These are phyloP conservation scores for Dactylonectria macrodidyma DNA, from an alignment of 2,329 filamentous ascomycete species.

Conservation along the genomic window DNA sequence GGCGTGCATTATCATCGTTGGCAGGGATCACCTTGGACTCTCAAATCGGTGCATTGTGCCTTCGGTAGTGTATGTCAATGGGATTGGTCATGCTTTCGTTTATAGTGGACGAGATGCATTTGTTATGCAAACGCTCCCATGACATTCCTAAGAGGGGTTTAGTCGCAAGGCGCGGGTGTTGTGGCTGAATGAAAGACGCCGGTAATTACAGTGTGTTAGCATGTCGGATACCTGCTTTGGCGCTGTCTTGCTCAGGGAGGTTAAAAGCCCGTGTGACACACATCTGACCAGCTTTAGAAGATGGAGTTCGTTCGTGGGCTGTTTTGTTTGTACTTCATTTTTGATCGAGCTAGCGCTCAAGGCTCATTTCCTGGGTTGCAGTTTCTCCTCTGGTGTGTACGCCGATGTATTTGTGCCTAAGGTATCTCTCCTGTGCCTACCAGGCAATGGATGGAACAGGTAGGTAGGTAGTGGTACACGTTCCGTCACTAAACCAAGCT, in stretches of 20 bases:
- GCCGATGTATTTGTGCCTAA: neutral
- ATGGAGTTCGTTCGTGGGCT: too few relatives aligned
- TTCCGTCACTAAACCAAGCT: too few relatives aligned
- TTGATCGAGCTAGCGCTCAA: too few relatives aligned
- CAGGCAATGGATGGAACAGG: too few relatives aligned
- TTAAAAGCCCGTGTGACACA: neutral
- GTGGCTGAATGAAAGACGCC: neutral
- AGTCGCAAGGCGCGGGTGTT: neutral
- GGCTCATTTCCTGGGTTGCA: neutral
- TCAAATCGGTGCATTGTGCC: neutral
- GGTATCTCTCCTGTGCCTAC: neutral
- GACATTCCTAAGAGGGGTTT: neutral
- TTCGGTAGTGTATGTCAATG: neutral
- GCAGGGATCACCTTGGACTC: neutral
- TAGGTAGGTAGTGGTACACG: too few relatives aligned
- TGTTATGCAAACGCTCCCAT: neutral
- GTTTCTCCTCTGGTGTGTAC: neutral
- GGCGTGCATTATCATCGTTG: neutral
- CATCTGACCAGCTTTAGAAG: neutral
- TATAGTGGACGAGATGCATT: neutral
- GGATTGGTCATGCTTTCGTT: neutral
- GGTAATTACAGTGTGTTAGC: neutral
- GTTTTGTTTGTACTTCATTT: too few relatives aligned
- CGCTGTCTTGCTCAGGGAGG: neutral
- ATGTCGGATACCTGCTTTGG: neutral